A percentile compares a stretch with the other conserved stretches of the same genome.
Conservation (phyloP, 257 asterid species). For the Scutellaria galericulata region DNA sequence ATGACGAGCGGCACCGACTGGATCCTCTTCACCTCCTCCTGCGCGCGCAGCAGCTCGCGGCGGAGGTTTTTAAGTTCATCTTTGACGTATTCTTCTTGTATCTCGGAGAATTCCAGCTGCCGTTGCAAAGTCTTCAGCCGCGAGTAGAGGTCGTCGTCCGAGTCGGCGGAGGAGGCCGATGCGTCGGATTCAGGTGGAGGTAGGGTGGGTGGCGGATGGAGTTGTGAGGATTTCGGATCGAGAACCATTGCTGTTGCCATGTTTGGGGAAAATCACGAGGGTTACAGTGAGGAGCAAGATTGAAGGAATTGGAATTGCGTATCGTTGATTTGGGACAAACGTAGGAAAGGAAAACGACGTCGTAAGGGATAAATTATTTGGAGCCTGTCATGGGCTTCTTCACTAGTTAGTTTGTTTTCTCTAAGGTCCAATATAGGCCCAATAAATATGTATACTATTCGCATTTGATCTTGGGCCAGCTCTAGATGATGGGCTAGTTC, state of each 20-base stretch:
- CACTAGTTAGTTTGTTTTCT: no score
- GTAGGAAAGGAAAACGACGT: not conserved
- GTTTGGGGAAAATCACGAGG: constrained; percentile 12
- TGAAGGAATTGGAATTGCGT: constrained; percentile 12
- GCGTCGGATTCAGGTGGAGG: constrained; percentile 30
- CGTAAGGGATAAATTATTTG: not conserved
- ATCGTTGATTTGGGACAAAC: constrained; percentile 23
- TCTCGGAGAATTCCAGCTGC: constrained; percentile 75
- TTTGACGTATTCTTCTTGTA: constrained; percentile 81
- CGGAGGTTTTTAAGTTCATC: constrained; percentile 85
- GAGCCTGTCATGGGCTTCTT: not conserved
- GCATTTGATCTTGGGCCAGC: no score
- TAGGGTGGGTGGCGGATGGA: constrained; percentile 49
- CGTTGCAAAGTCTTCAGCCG: constrained; percentile 72
- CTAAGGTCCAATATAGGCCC: no score
- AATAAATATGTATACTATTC: no score
- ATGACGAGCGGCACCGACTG: constrained; percentile 88
- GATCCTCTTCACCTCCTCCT: constrained; percentile 90
- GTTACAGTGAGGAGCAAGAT: constrained; percentile 15
- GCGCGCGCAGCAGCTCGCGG: constrained; percentile 81
- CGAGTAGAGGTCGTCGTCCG: constrained; percentile 71
- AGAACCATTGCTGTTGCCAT: constrained; percentile 70
- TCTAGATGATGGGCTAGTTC: no score
- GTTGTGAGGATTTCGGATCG: constrained; percentile 47
- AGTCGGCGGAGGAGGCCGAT: constrained; percentile 38